Evolutionary conservation across 2,329 filamentous ascomycete species (phyloP).

Genomic region (Aspergillus puulaauensis): DNA sequence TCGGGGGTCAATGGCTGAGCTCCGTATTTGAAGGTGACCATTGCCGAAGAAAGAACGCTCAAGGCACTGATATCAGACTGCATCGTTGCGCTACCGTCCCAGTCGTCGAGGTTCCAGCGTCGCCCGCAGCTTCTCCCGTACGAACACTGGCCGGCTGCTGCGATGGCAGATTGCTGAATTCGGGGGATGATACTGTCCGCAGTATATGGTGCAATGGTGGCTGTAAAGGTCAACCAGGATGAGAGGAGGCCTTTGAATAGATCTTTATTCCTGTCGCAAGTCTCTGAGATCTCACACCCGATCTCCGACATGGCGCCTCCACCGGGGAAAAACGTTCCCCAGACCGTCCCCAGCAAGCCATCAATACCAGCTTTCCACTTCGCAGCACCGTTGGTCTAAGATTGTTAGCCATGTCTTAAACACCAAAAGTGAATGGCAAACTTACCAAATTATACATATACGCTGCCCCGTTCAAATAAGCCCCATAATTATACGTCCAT

Average conservation of each 20-base stretch:
- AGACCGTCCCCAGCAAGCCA: constrained; percentile 54
- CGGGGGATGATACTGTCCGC: constrained; percentile 56
- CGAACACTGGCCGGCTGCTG: constrained; percentile 64
- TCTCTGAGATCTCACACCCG: constrained; percentile 61
- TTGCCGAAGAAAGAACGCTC: constrained; percentile 32
- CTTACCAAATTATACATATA: constrained; percentile 56
- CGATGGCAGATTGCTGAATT: constrained; percentile 58
- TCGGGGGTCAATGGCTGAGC: constrained; percentile 44
- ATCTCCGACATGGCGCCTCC: constrained; percentile 64
- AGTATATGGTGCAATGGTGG: constrained; percentile 63
- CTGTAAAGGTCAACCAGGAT: constrained; percentile 64
- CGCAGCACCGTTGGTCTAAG: constrained; percentile 39
- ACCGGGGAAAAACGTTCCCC: constrained; percentile 53
- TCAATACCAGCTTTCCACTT: constrained; percentile 61
- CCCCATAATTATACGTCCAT: constrained; percentile 60
- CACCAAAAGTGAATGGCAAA: background rate
- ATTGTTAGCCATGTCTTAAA: constrained; percentile 14
- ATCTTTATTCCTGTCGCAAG: constrained; percentile 70
- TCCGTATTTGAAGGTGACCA: constrained; percentile 28
- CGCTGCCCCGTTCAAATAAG: constrained; percentile 57
- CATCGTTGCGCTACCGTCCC: constrained; percentile 37
- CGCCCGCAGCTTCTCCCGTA: constrained; percentile 56
- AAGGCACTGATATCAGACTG: constrained; percentile 45
- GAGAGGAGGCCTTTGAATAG: constrained; percentile 72
- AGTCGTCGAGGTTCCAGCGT: constrained; percentile 41